Percentiles rank a stretch among this genome's conserved stretches.
phyloP scores from a whole-genome alignment of 306 rosid species.

The Abrus pulchellus region DNA sequence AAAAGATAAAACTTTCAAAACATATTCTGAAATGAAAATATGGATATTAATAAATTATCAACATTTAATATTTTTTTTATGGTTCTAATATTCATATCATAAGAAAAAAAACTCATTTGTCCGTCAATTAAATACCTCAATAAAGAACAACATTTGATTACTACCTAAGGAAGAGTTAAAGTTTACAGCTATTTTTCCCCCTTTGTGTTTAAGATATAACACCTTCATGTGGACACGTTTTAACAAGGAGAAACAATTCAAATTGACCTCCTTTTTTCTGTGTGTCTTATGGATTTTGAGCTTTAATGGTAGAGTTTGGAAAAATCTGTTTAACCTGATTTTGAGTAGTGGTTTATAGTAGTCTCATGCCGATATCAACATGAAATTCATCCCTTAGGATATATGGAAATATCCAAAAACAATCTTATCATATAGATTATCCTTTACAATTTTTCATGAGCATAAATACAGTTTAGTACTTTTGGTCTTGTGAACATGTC shows the following conservation, averaged over 20 bases:
- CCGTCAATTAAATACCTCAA: neutral
- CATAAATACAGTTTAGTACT: too few relatives aligned
- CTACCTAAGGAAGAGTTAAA: slow-evolving; percentile 3
- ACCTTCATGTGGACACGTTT: neutral
- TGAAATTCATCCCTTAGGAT: slow-evolving; percentile 16
- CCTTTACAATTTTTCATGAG: too few relatives aligned
- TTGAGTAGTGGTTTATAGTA: neutral
- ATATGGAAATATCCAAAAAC: too few relatives aligned
- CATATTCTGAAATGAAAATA: slow-evolving; percentile 1
- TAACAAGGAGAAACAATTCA: slow-evolving; percentile 3
- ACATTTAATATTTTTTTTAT: slow-evolving; percentile 9
- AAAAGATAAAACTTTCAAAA: neutral
- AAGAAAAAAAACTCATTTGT: neutral
- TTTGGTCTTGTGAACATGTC: too few relatives aligned
- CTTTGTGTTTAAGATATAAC: neutral
- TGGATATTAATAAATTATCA: slow-evolving; percentile 3
- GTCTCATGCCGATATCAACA: slow-evolving; percentile 18
- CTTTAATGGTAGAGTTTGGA: neutral
- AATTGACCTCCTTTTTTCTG: neutral
- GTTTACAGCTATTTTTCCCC: neutral
- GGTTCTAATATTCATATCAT: neutral
- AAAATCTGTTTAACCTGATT: slow-evolving; percentile 12
- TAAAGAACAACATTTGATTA: neutral
- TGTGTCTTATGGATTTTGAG: slow-evolving; percentile 10
- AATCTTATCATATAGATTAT: too few relatives aligned